Conservation (phyloP, 805 yeast genomes). For the Kluyveromyces aestuarii region DNA sequence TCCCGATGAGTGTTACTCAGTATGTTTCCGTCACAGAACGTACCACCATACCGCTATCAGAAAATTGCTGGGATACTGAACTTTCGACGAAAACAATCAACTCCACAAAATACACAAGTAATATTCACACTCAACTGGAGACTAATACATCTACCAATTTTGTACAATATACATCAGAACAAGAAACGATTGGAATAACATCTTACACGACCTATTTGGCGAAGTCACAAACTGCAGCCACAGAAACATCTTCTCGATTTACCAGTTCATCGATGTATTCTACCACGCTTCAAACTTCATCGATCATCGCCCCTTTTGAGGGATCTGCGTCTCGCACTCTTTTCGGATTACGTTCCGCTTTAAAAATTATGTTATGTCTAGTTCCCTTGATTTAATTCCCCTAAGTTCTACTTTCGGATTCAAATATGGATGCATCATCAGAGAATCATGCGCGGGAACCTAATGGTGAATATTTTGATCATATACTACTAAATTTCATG, state of each 20-base stretch:
- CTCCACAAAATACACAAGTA: too few species aligned
- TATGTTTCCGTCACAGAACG: too few species aligned
- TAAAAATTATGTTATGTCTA: not conserved
- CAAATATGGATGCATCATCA: too few species aligned
- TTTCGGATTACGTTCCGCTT: too few species aligned
- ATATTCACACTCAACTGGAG: not conserved
- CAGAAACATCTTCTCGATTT: not conserved
- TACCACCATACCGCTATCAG: too few species aligned
- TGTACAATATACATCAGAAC: not conserved
- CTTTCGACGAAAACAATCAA: too few species aligned
- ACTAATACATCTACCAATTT: not conserved
- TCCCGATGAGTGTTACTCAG: too few species aligned
- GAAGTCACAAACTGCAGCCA: not conserved
- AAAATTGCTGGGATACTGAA: too few species aligned
- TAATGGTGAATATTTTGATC: too few species aligned
- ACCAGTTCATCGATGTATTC: not conserved
- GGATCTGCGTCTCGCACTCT: not conserved
- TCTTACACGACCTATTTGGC: not conserved
- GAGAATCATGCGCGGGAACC: too few species aligned
- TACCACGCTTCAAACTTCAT: not conserved
- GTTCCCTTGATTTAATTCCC: not conserved
- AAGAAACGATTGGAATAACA: not conserved
- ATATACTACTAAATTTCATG: too few species aligned
- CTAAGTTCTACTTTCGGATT: too few species aligned
- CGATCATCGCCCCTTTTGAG: not conserved